Base-by-base conservation (phyloP, 352 stramenopile species). In the Blastocystis sp. region DNA sequence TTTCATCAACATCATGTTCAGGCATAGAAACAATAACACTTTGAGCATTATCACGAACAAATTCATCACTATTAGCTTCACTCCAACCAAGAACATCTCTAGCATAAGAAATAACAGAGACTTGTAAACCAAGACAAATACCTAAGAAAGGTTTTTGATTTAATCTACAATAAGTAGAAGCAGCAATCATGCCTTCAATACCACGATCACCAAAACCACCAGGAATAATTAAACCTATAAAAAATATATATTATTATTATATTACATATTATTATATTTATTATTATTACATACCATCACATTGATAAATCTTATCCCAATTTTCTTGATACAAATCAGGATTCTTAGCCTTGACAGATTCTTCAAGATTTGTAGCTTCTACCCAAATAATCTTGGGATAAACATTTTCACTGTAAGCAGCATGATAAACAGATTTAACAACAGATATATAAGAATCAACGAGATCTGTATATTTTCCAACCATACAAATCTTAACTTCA, bases 21-120 rank as follows among this genome's bases (percentile, higher is more conserved):
- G 91, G 91, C 93, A 99, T 98, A 73, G 98, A 98, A 45, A 99
- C 75, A n/a, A 98, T 82, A 30, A 94, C 84, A 64, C 85, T 86
- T 69, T 94, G 76, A 27, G 77, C 65, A 18, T 43, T 41, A 6
- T 62, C 52, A 30, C 44, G 21, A 10, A 78, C 72, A 32, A 80
- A 67, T 37, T 79, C 72, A 54, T 84, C 67, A 65, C 41, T 66
- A 54, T 75, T 75, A 30, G 73, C 73, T 35, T 59, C 57, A 6
- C 28, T 13, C 48, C 34, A 16, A 19, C 37, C 66, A 30, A 65
- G 31, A 27, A 69, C 44, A 7, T 65, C 31, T 57, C 37, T 68
- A 18, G 59, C 58, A 44, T 66, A 74, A 40, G 75, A 70, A 16
- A 76, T 76, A 18, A 76, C 69, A 19, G 70, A 68, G 35, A 71